Evolutionary conservation across 1,284 basidiomycete genomes (phyloP).

Genomic region (Ceratobasidium sp.): DNA sequence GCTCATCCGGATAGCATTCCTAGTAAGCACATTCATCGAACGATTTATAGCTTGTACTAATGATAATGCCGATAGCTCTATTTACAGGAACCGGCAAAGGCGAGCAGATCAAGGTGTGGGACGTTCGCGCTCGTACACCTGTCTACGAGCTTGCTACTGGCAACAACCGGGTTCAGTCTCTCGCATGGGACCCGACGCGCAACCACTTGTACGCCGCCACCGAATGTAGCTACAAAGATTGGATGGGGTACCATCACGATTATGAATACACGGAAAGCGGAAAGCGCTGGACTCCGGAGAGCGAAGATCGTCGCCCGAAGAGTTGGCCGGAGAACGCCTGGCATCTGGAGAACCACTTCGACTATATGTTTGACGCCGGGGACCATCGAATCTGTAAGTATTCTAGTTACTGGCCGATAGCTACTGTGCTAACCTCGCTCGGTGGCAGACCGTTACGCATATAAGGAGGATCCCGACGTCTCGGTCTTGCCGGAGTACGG

Average conservation of each 20-base stretch:
- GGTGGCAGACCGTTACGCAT: conserved; percentile 30
- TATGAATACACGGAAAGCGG: background rate
- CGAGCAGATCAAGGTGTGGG: conserved; percentile 35
- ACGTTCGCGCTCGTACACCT: conserved; percentile 27
- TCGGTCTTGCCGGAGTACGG: conserved; percentile 41
- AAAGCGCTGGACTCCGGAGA: background rate
- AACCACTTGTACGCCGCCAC: conserved; percentile 32
- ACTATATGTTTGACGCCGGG: conserved; percentile 18
- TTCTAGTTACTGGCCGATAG: background rate
- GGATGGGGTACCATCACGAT: conserved; percentile 24
- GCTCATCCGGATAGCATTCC: conserved; percentile 14
- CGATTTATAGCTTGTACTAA: background rate
- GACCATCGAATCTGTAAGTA: conserved; percentile 19
- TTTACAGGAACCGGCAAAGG: conserved; percentile 21
- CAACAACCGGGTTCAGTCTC: conserved; percentile 28
- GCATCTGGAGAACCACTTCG: conserved; percentile 13
- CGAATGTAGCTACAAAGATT: conserved; percentile 18
- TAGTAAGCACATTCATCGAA: background rate
- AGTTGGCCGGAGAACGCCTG: conserved; percentile 12
- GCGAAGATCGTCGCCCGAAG: conserved; percentile 1
- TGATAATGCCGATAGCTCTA: background rate
- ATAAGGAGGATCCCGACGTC: conserved; percentile 30
- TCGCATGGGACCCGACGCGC: conserved; percentile 26
- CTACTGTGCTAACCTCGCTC: background rate
- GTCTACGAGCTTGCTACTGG: conserved; percentile 42